Evolutionary conservation across 2,329 filamentous ascomycete species (phyloP), one percentile per base, ranked within the genome.

Genomic region (Nannizzia gypsea): DNA sequence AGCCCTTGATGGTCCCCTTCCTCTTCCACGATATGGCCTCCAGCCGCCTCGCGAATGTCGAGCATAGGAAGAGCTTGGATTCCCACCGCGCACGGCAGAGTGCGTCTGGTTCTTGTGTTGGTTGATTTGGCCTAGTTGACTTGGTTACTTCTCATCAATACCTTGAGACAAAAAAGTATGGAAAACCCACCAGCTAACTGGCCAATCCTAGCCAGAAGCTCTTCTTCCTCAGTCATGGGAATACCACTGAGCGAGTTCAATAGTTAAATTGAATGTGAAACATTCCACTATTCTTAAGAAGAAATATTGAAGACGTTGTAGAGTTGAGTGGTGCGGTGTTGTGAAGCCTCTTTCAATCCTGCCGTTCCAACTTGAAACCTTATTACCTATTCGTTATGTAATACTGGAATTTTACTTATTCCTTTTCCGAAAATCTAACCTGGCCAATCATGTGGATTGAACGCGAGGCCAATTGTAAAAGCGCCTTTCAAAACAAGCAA

Each of bases 41-140:
- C 74, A 76, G 46, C 74, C 74, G 56, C 72, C 67, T 40, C 62
- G 66, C 55, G 67, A 70, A 59, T 63, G 59, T 54, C 54, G 38
- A 58, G 63, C 24, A 28, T 62, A 60, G 20, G 70, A 62, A 26
- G 64, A 55, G 62, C 70, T 67, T 48, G 60, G 65, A 26, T 66
- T 64, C 38, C 67, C 67, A 31, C 65, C 64, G 48, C 59, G 63
- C 11, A 66, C 66, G 1, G 67, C 38, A 22, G 58, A 38, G 22
- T 46, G 3, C 4, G 60, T 59, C 62, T 85, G 81, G 64, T 82
- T 88, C 72, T 88, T 90, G 75, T 88, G 85, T 58, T 85, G 83
- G 70, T 90, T 90, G 70, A 93, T 92, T 73, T 88, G 86, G 65
- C 87, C 87, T 90, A 64, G 26, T 31, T 24, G 36, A 40, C 17